Evolutionary conservation across 192 early-diverging fungal species (phyloP).

Genomic region (Coemansia sp.): DNA sequence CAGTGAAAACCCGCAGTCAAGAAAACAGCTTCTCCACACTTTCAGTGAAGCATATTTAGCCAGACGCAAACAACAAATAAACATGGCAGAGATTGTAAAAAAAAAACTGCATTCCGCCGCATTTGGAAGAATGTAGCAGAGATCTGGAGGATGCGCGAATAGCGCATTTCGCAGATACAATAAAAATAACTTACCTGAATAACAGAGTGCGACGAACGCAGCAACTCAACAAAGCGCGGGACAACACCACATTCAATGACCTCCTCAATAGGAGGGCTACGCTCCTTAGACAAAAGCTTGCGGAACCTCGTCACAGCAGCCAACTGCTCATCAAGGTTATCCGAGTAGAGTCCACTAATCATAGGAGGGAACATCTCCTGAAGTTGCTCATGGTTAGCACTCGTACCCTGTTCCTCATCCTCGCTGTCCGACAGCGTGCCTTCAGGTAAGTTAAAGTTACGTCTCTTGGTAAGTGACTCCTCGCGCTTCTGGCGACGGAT

Average conservation of each 20-base stretch:
- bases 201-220: constrained; percentile 76
- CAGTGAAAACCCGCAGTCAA: constrained; percentile 23
- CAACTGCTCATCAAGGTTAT: constrained; percentile 76
- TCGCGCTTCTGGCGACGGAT: constrained; percentile 95
- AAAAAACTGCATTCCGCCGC: constrained; percentile 44
- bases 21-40: background rate
- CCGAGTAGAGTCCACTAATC: constrained; percentile 76
- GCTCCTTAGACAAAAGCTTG: constrained; percentile 92
- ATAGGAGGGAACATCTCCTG: constrained; percentile 76
- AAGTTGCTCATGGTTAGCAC: constrained; percentile 64
- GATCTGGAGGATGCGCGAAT: background rate
- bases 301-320: constrained; percentile 84
- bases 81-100: background rate
- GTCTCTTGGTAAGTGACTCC: constrained; percentile 88
- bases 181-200: constrained; percentile 63
- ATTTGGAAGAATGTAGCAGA: background rate
- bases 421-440: constrained; percentile 64
- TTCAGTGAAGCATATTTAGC: constrained; percentile 1
- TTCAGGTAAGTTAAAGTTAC: constrained; percentile 68
- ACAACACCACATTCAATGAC: constrained; percentile 93
- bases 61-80: constrained; percentile 1
- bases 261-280: constrained; percentile 95
- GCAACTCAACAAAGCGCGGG: constrained; percentile 91
- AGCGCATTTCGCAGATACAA: background rate
- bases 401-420: constrained; percentile 71